Evolutionary conservation across 306 rosid species (phyloP), one percentile per base, ranked within the genome.

Genomic region (Citrullus mucosospermus): DNA sequence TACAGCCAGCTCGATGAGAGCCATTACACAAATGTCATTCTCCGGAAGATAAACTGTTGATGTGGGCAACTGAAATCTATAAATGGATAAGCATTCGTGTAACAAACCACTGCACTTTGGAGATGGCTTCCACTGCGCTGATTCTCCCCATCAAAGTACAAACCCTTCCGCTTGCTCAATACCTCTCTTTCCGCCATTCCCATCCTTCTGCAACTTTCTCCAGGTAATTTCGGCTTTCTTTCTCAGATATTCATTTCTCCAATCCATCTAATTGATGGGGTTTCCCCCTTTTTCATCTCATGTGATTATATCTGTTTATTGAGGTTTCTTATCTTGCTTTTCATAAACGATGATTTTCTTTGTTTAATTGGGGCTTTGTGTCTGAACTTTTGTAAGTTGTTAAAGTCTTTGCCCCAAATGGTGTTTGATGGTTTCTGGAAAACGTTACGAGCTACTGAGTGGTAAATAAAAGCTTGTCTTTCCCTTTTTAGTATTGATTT

Each of bases 81-180:
- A 48, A 71, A 76, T 48, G 51, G 82, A 70, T 65, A 77, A 55
- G 65, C 22, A 38, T 58, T 4, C 14, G 20, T n/a, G 60, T 22
- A 38, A 30, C 73, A 9, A 77, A 51, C 12, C 36, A 2, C 4
- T 15, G 22, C 56, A 22, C 4, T 57, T 61, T 53, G 73, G 50
- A 48, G 78, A 91, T 89, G 92, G 87, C 89, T 48, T 82, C 92
- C 81, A 78, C 85, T 76, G 61, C 83, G 85, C 82, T 84, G 17
- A 79, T 82, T 39, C 82, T 80, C 18, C 80, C 85, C 66, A 75
- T 82, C 81, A 86, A 78, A 41, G 89, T 62, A 68, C 60, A 82
- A 69, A 84, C 50, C 56, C 63, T 55, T 54, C 18, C 66, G 55
- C 78, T 60, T 36, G 44, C 83, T 30, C 81, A 17, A 7, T 54